These are phyloP conservation scores for Nicotiana benthamiana DNA, from an alignment of 257 asterid genomes.

Conservation along the genomic window DNA sequence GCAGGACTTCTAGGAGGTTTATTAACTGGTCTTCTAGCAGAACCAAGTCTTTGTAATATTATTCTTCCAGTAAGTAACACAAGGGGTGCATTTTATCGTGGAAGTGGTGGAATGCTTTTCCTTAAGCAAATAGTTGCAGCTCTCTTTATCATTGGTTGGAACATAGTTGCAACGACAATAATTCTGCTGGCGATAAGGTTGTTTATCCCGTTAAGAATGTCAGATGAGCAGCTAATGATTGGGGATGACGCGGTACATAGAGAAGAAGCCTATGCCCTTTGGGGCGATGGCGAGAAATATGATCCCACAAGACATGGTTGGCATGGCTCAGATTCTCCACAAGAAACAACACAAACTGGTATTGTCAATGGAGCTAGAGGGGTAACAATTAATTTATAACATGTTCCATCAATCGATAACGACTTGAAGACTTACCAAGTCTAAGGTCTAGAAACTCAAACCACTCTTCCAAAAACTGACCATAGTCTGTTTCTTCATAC, in stretches of 20 bases:
- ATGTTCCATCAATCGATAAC: not conserved
- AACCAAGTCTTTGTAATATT: constrained; percentile 64
- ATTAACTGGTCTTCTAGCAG: constrained; percentile 67
- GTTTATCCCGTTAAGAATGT: constrained; percentile 68
- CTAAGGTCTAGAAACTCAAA: no score
- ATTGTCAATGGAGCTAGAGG: constrained; percentile 57
- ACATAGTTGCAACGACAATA: constrained; percentile 45
- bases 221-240: constrained; percentile 70
- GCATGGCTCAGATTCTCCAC: constrained; percentile 31
- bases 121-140: constrained; percentile 73
- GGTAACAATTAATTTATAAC: constrained; percentile 49
- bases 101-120: constrained; percentile 40
- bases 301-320: constrained; percentile 63
- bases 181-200: constrained; percentile 49
- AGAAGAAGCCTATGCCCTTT: constrained; percentile 83
- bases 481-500: not conserved
- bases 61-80: constrained; percentile 58
- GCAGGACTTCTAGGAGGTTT: constrained; percentile 83
- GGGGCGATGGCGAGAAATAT: constrained; percentile 90
- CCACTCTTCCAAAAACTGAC: no score
- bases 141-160: constrained; percentile 68
- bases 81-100: constrained; percentile 70
- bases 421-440: not conserved
- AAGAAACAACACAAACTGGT: constrained; percentile 26
- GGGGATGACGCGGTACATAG: constrained; percentile 96